phyloP scores from a whole-genome alignment of 805 yeast species.

The Candida saitoana region DNA sequence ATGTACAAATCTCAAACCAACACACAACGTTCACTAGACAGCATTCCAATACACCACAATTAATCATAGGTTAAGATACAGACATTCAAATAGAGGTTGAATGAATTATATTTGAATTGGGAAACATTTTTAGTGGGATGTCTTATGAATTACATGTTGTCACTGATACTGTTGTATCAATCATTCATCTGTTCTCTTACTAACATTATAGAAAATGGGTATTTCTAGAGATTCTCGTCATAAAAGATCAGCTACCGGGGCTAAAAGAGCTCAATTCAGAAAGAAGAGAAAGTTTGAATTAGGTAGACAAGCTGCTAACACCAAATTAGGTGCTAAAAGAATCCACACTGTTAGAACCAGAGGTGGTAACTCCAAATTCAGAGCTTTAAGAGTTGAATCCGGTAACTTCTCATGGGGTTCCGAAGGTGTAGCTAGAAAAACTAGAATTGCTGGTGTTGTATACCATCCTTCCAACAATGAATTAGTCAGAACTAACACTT shows the following conservation, averaged over 20 bases:
- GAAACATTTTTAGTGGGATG: no score
- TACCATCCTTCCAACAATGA: conserved; percentile 99
- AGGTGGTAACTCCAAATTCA: conserved; percentile 99
- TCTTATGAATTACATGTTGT: no score
- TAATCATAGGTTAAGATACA: no score
- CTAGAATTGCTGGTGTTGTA: conserved; percentile 96
- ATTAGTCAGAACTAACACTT: conserved; percentile 99
- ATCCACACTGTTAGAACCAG: conserved; percentile 99
- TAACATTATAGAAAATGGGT: conserved; percentile 71
- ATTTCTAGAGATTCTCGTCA: conserved; percentile 99
- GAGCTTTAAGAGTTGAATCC: conserved; percentile 98
- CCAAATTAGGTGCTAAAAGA: conserved; percentile 98
- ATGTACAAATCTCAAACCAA: not conserved
- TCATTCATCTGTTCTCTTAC: no score
- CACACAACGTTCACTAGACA: not conserved
- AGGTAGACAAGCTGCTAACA: conserved; percentile 99
- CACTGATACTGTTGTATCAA: no score
- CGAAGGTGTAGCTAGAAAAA: conserved; percentile 97
- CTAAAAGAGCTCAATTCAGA: conserved; percentile 99
- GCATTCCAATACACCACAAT: no score
- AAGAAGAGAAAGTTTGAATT: conserved; percentile 99
- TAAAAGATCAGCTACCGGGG: conserved; percentile 99
- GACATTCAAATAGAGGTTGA: no score
- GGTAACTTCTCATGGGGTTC: conserved; percentile 99
- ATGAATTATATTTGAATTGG: no score